phyloP scores from a whole-genome alignment of 768 basidiomycete species.

The Solioccasus polychromus region DNA sequence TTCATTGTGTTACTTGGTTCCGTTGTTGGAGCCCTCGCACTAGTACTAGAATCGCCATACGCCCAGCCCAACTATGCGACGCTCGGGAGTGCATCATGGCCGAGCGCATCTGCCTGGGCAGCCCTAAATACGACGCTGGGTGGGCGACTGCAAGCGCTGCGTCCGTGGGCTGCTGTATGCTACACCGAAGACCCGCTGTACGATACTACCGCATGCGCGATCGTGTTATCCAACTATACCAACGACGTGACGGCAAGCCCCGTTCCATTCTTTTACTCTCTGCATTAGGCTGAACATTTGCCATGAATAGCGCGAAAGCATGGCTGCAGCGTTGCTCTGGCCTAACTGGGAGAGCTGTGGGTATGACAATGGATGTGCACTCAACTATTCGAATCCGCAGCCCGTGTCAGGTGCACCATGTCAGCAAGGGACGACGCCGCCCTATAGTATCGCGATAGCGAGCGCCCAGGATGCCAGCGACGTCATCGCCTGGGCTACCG shows the following conservation, averaged over 20 bases:
- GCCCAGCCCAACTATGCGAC: background rate
- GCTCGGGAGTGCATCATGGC: slow-evolving; percentile 4
- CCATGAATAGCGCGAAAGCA: slow-evolving; percentile 11
- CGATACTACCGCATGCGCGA: slow-evolving; percentile 3
- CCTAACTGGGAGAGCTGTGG: slow-evolving; percentile 21
- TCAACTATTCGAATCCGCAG: slow-evolving; percentile 22
- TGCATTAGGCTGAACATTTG: no score
- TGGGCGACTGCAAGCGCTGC: slow-evolving; percentile 9
- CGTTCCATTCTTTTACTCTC: background rate
- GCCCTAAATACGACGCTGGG: slow-evolving; percentile 8
- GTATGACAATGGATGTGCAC: slow-evolving; percentile 9
- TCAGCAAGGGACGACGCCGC: slow-evolving; percentile 15
- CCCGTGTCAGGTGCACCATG: slow-evolving; percentile 7
- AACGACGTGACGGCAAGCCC: slow-evolving; percentile 7
- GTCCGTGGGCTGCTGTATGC: slow-evolving; percentile 24
- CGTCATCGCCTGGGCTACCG: slow-evolving; percentile 16
- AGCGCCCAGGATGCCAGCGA: slow-evolving; percentile 16
- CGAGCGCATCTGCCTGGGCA: slow-evolving; percentile 6
- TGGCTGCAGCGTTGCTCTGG: slow-evolving; percentile 18
- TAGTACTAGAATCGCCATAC: background rate
- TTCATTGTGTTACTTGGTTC: no score
- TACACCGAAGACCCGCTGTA: no score
- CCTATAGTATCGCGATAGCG: slow-evolving; percentile 15
- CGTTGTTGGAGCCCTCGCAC: background rate
- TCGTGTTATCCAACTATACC: slow-evolving; percentile 11